A percentile compares a stretch with the other conserved stretches of the same genome.
Conservation (phyloP, 2,329 filamentous ascomycete species). For the Mycosphaerella arachidis region DNA sequence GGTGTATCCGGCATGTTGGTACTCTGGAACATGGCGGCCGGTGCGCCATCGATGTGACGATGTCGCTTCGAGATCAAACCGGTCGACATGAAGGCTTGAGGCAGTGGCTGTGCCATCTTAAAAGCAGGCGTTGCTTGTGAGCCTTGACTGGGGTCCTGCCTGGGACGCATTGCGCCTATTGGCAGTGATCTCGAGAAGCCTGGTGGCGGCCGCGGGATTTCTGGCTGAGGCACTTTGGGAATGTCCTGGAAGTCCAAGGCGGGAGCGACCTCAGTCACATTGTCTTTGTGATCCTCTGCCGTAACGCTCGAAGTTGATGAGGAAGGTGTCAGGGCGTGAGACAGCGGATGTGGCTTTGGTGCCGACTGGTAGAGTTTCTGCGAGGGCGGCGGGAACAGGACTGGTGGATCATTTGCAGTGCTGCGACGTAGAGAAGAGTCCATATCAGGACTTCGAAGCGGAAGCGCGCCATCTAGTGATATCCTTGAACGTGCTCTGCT, state of each 20-base stretch:
- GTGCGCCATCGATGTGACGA: slow-evolving; percentile 64
- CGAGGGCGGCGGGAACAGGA: slow-evolving; percentile 32
- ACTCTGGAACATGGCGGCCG: slow-evolving; percentile 47
- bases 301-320: slow-evolving; percentile 74
- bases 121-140: slow-evolving; percentile 72
- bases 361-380: slow-evolving; percentile 35
- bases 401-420: slow-evolving; percentile 61
- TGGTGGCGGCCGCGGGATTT: slow-evolving; percentile 44
- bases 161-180: slow-evolving; percentile 56
- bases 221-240: not conserved
- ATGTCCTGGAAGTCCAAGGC: slow-evolving; percentile 1
- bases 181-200: slow-evolving; percentile 75
- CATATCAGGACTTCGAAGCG: slow-evolving; percentile 61
- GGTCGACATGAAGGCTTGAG: slow-evolving; percentile 87
- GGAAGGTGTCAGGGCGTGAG: slow-evolving; percentile 79
- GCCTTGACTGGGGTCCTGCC: slow-evolving; percentile 34
- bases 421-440: slow-evolving; percentile 54
- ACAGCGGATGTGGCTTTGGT: slow-evolving; percentile 69
- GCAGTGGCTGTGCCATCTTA: slow-evolving; percentile 70
- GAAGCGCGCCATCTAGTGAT: slow-evolving; percentile 73
- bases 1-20: slow-evolving; percentile 87
- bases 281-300: slow-evolving; percentile 52
- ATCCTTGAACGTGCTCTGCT: slow-evolving; percentile 55
- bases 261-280: slow-evolving; percentile 35
- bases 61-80: slow-evolving; percentile 94